Conservation (phyloP, 805 yeast species). For the Metschnikowia anglica region DNA sequence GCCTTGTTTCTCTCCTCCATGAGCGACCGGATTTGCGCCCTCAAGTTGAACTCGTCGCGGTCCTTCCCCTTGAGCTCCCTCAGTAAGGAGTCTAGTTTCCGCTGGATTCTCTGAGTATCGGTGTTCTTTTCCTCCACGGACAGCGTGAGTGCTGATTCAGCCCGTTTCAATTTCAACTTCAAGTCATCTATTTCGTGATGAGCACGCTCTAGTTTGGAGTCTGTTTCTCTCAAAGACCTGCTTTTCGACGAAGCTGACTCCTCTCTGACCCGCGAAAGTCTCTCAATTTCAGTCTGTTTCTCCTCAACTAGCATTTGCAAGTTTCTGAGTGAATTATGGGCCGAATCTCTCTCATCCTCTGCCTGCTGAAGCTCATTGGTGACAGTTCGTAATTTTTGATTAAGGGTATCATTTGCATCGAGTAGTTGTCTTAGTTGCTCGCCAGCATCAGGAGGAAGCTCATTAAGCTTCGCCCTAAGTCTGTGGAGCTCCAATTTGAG, state of each 20-base stretch:
- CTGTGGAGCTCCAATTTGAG: constrained; percentile 16
- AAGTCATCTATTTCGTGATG: constrained; percentile 11
- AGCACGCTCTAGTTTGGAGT: constrained; percentile 9
- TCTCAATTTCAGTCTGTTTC: constrained; percentile 5
- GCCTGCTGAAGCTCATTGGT: constrained; percentile 8
- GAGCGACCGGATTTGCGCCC: constrained; percentile 25
- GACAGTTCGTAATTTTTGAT: background rate
- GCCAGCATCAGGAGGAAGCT: constrained; percentile 13
- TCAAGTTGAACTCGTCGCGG: constrained; percentile 22
- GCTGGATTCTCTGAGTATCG: constrained; percentile 18
- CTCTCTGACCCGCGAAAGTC: constrained; percentile 7
- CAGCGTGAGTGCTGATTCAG: constrained; percentile 8
- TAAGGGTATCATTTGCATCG: constrained; percentile 1
- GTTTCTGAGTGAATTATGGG: constrained; percentile 1
- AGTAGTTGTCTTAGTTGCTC: constrained; percentile 7
- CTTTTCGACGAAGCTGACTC: constrained; percentile 9
- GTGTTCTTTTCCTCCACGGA: constrained; percentile 9
- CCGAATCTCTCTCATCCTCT: constrained; percentile 9
- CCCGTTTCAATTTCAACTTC: constrained; percentile 11
- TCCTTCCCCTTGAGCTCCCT: constrained; percentile 27
- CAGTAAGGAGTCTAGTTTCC: constrained; percentile 19
- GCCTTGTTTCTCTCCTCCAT: constrained; percentile 20
- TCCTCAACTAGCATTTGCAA: background rate
- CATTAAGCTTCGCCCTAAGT: constrained; percentile 8
- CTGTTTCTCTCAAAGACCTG: constrained; percentile 12